Conservation (phyloP, 148 eudicot genomes). For the Heliamphora exappendiculata region DNA sequence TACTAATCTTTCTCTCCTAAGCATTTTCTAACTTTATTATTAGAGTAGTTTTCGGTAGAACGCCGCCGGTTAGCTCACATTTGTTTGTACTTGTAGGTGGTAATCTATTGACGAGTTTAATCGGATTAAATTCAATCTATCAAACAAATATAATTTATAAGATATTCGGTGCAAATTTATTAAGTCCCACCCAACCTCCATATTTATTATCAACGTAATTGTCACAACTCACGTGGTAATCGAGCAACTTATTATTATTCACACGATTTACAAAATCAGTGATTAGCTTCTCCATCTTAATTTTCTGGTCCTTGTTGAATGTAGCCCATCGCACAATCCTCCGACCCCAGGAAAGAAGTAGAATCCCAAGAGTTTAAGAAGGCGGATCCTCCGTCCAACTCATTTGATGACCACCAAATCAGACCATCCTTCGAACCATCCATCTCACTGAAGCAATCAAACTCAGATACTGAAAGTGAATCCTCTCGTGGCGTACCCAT, state of each 20-base stretch:
- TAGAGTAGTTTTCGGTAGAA: too few relatives aligned
- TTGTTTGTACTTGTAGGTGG: too few relatives aligned
- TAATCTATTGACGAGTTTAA: too few relatives aligned
- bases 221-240: too few relatives aligned
- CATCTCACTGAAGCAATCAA: conserved; percentile 38
- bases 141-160: too few relatives aligned
- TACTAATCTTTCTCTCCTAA: too few relatives aligned
- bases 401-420: conserved; percentile 40
- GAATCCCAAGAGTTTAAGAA: conserved; percentile 39
- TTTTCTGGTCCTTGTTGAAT: conserved; percentile 4
- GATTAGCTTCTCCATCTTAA: neutral
- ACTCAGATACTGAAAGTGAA: conserved; percentile 21
- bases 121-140: too few relatives aligned
- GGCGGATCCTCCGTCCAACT: conserved; percentile 23
- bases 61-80: too few relatives aligned
- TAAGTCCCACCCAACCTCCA: too few relatives aligned
- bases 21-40: too few relatives aligned
- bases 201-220: too few relatives aligned
- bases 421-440: conserved; percentile 27
- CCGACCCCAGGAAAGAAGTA: conserved; percentile 17
- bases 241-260: conserved; percentile 22
- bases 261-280: conserved; percentile 9
- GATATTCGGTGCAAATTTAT: too few relatives aligned
- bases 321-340: conserved; percentile 27
- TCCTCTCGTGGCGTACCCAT: neutral